Evolutionary conservation across 2,329 filamentous ascomycete genomes (phyloP), one percentile per base, ranked within the genome.

Genomic region (Fusarium sp.): DNA sequence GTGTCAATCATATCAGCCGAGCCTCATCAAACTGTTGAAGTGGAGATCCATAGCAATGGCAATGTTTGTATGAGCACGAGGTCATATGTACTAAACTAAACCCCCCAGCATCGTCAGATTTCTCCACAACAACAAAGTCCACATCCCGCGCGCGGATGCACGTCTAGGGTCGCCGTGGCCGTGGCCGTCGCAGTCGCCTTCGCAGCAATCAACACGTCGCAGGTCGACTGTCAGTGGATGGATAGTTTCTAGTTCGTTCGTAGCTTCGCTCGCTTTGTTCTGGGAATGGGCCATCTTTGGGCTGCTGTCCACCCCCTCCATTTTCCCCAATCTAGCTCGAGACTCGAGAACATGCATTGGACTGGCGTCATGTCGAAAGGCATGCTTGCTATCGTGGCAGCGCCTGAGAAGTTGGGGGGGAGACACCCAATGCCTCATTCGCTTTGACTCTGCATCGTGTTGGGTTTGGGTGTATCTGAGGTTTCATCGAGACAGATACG

Each of bases 301-400:
- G 76, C 75, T 75, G 70, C 64, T 75, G 70, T 62, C 71, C 68
- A 68, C 71, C 65, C 51, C 64, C 54, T 57, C 27, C 27, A 11
- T 11, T 30, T 30, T 30, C 10, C 25, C 27, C 27, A 30, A 30
- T 11, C 27, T 30, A 30, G 27, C 27, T 30, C 27, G 11, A 30
- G 27, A 30, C 23, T 23, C 23, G 23, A 23, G 23, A 23, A 7
- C 63, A 69, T 71, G 65, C 62, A 71, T 69, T 63, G 62, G 64
- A 39, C 71, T 65, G 70, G 67, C 73, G 73, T 73, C 66, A 71
- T 70, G 71, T 73, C 60, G 66, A 72, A 30, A 30, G 67, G 60
- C 69, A 73, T 69, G 71, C 72, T 76, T 76, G 77, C 76, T 74
- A 73, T 80, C 78, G 78, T 81, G 78, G 78, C 78, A 80, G 61